Conservation (phyloP, 2,329 filamentous ascomycete species). For the Ilyonectria destructans region DNA sequence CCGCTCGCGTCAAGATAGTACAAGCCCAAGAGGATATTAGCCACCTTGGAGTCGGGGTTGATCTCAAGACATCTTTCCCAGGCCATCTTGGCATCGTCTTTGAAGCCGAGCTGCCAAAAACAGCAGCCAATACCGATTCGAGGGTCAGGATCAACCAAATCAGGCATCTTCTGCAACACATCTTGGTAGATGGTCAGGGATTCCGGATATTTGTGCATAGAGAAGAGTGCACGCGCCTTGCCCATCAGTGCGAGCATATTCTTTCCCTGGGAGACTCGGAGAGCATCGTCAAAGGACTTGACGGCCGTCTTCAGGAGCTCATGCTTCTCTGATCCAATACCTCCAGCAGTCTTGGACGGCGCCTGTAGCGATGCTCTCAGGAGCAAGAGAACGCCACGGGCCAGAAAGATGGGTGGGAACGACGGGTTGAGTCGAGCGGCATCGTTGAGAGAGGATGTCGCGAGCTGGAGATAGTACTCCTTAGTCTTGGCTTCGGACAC, state of each 20-base stretch:
- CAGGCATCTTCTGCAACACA: conserved; percentile 87
- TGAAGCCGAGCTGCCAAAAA: conserved; percentile 96
- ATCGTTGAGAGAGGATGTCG: conserved; percentile 94
- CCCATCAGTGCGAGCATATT: conserved; percentile 96
- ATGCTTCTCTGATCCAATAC: conserved; percentile 80
- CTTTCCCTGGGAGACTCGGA: conserved; percentile 85
- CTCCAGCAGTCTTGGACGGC: conserved; percentile 78
- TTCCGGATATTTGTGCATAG: conserved; percentile 88
- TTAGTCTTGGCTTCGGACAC: conserved; percentile 88
- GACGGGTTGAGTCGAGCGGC: conserved; percentile 94
- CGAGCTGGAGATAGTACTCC: conserved; percentile 90
- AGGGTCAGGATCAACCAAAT: conserved; percentile 92
- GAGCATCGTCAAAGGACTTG: conserved; percentile 95
- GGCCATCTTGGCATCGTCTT: conserved; percentile 90
- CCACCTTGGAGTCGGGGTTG: conserved; percentile 87
- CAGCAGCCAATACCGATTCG: conserved; percentile 97
- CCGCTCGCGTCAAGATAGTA: conserved; percentile 92
- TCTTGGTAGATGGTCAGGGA: conserved; percentile 90
- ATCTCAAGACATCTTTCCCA: conserved; percentile 93
- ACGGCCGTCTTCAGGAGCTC: conserved; percentile 88
- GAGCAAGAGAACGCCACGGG: conserved; percentile 90
- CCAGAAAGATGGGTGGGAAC: conserved; percentile 92
- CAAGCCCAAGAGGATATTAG: conserved; percentile 90
- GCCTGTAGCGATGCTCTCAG: conserved; percentile 88
- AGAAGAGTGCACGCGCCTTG: conserved; percentile 89